Evolutionary conservation across 2,329 filamentous ascomycete genomes (phyloP).

Genomic region (Sporothrix schenckii): DNA sequence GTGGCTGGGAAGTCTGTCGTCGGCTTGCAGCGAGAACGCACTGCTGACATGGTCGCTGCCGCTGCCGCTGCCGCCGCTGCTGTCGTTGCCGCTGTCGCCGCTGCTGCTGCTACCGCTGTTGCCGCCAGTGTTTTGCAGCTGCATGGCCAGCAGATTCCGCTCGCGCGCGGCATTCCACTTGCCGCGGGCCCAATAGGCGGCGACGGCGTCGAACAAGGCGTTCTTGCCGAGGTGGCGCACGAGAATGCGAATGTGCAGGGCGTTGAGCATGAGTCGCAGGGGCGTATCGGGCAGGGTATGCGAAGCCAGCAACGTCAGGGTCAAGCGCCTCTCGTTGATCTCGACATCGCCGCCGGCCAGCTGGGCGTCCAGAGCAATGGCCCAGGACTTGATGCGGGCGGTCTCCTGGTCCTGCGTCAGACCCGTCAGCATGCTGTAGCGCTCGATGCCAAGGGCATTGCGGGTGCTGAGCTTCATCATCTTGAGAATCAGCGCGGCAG

Average conservation of each 20-base stretch:
- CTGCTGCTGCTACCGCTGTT: background rate
- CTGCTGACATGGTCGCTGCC: slow-evolving; percentile 37
- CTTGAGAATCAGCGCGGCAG: slow-evolving; percentile 77
- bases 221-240: slow-evolving; percentile 75
- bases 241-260: slow-evolving; percentile 85
- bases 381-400: slow-evolving; percentile 87
- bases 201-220: slow-evolving; percentile 69
- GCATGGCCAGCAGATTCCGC: slow-evolving; percentile 56
- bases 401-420: slow-evolving; percentile 82
- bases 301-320: slow-evolving; percentile 84
- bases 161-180: slow-evolving; percentile 82
- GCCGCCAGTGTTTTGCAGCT: slow-evolving; percentile 44
- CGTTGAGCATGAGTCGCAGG: slow-evolving; percentile 83
- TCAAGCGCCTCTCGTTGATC: slow-evolving; percentile 82
- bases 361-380: slow-evolving; percentile 89
- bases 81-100: no score
- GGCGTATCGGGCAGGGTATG: slow-evolving; percentile 84
- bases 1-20: slow-evolving; percentile 74
- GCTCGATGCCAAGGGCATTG: slow-evolving; percentile 73
- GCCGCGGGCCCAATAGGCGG: slow-evolving; percentile 70
- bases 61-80: no score
- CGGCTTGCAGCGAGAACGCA: slow-evolving; percentile 37
- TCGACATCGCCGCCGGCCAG: slow-evolving; percentile 87
- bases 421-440: slow-evolving; percentile 78
- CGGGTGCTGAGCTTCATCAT: slow-evolving; percentile 79